A percentile compares a stretch with the other conserved stretches of the same genome.
phyloP scores from a whole-genome alignment of 2,329 filamentous ascomycete species.

The Neofusicoccum sp. region DNA sequence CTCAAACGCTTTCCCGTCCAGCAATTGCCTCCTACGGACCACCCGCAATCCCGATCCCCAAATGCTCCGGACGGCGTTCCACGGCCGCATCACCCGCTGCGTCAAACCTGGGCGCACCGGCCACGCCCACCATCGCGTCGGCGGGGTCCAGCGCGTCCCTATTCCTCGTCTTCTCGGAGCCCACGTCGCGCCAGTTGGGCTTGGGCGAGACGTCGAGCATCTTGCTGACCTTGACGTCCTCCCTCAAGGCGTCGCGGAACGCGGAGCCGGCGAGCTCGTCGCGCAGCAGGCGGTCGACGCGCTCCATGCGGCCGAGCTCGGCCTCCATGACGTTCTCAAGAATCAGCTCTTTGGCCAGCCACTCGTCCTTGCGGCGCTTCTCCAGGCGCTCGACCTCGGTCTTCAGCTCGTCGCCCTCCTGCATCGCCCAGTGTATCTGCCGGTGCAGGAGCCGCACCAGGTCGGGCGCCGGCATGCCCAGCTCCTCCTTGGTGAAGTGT shows the following conservation, averaged over 20 bases:
- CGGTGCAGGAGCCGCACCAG: slow-evolving; percentile 62
- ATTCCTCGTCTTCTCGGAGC: background rate
- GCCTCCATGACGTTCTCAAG: slow-evolving; percentile 73
- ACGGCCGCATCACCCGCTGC: background rate
- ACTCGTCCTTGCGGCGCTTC: slow-evolving; percentile 66
- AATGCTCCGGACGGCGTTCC: background rate
- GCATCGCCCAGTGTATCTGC: slow-evolving; percentile 70
- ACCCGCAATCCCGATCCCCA: slow-evolving; percentile 3
- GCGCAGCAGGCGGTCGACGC: slow-evolving; percentile 34
- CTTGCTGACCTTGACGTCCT: slow-evolving; percentile 29
- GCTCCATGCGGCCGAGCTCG: slow-evolving; percentile 51
- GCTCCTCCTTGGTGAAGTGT: slow-evolving; percentile 65
- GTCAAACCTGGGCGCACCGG: background rate
- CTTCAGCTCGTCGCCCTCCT: slow-evolving; percentile 63
- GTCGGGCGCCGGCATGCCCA: slow-evolving; percentile 62
- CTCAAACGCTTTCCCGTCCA: background rate
- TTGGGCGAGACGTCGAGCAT: background rate
- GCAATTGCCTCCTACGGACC: background rate
- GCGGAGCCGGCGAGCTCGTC: slow-evolving; percentile 28
- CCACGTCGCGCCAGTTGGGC: slow-evolving; percentile 8
- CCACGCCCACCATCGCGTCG: background rate
- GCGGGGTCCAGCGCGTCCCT: slow-evolving; percentile 1
- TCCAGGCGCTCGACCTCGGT: slow-evolving; percentile 67
- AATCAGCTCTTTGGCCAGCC: slow-evolving; percentile 76
- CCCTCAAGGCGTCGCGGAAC: slow-evolving; percentile 34